Evolutionary conservation across 2,329 filamentous ascomycete species (phyloP), one percentile per base, ranked within the genome.

Genomic region (Ciborinia camelliae): DNA sequence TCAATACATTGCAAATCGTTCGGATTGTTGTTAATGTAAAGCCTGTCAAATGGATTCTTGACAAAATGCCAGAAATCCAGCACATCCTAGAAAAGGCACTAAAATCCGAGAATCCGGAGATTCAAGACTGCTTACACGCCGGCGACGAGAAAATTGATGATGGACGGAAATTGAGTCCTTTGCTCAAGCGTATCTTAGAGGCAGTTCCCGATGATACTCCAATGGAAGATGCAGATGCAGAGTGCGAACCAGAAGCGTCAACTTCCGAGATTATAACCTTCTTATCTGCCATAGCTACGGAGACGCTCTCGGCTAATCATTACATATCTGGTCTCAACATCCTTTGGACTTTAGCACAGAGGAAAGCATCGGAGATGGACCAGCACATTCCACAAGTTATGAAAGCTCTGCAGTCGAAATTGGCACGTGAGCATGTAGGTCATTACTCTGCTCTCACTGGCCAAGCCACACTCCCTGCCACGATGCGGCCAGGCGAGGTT

Each of bases 1-100:
- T 99, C 78, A 99, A 99, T 75, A 92, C 93, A 1, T 82, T 99
- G 18, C 93, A 98, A 75, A 90, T 98, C 48, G 82, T 99, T 66
- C 90, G 94, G 55, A 90, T 97, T 66, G 87, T 99, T 55, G 82
- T 98, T 66, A 92, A 95, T 71, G 88, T 89, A 68, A 96, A 97
- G 76, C 81, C 90, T 0, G 89, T 97, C 72, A 91, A 97, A 3
- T 99, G 95, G 95, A 88, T 98, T 45, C 79, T 92, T 61, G 86
- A 87, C 72, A 91, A 92, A 69, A 84, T 96, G 71, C 78, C 88
- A 0, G 81, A 87, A 35, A 82, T 98, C 35, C 92, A 97, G 75
- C 96, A 92, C 74, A 86, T 98, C 15, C 79, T 98, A 18, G 93
- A 97, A 68, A 97, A 96, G 79, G 87, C 90, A 15, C 79, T 99